These are phyloP conservation scores for Pichia nanzhaoensis DNA, from an alignment of 805 yeast genomes.

Conservation along the genomic window DNA sequence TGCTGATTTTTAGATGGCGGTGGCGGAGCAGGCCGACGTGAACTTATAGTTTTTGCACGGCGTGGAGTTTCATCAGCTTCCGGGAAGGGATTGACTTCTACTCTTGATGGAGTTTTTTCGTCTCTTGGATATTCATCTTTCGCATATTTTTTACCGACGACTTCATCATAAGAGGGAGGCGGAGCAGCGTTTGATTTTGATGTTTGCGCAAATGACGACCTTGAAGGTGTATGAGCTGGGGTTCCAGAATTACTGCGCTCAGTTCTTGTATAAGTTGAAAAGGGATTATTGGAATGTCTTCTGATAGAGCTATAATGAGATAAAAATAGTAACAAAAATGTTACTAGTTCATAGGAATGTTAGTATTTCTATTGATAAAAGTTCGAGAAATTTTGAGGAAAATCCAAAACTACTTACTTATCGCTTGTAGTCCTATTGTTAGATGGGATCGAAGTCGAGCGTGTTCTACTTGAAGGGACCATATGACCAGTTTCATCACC, in stretches of 20 bases:
- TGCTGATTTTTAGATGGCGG: constrained; percentile 7
- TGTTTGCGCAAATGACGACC: not conserved
- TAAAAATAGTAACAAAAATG: too few species aligned
- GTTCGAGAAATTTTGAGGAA: too few species aligned
- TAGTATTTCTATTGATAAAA: too few species aligned
- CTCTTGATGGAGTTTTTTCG: constrained; percentile 10
- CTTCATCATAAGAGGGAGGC: constrained; percentile 71
- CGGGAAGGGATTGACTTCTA: constrained; percentile 22
- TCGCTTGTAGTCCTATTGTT: constrained; percentile 14
- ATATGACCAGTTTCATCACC: constrained; percentile 17
- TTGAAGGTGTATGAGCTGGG: constrained; percentile 2
- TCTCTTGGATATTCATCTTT: constrained; percentile 40
- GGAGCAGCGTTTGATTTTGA: constrained; percentile 30
- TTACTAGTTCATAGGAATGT: too few species aligned
- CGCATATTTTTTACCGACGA: constrained; percentile 43
- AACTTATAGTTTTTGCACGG: constrained; percentile 12
- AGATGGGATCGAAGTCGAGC: constrained; percentile 12
- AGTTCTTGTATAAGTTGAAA: constrained; percentile 5
- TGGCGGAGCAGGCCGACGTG: constrained; percentile 15
- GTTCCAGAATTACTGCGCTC: constrained; percentile 8
- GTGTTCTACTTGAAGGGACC: not conserved
- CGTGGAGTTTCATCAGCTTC: constrained; percentile 8
- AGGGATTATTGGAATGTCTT: constrained; percentile 13
- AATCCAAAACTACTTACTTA: not conserved
- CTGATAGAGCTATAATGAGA: constrained; percentile 2